Evolutionary conservation across 495 filamentous ascomycete species (phyloP), one percentile per base, ranked within the genome.

Genomic region (Penicillium nucicola): DNA sequence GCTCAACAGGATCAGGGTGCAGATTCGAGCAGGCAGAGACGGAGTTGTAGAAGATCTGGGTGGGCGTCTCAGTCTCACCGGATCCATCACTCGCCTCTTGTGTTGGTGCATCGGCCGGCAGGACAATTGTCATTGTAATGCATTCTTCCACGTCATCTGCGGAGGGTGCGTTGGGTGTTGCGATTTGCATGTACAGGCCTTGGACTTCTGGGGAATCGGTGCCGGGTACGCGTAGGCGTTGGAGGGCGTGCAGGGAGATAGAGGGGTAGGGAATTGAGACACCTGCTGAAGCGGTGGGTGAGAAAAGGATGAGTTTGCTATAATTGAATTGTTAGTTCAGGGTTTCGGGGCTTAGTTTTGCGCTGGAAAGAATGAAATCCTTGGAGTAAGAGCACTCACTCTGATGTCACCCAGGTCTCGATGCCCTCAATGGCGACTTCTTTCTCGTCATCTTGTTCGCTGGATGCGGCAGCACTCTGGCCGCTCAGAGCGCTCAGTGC

Each of bases 201-300:
- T 81, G 77, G 25, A 77, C 66, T 65, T 79, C 73, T 46, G 67
- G 39, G 14, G 43, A 12, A 4, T 67, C 43, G 14, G 62, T 58
- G 39, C 62, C 55, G 9, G 69, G 72, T 52, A 80, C 67, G 38
- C 58, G 65, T n/a, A 76, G 71, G 46, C 80, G 80, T 66, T 91
- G 86, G 66, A 91, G 82, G 8, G 92, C 93, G 68, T 98, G 93
- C 9, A 97, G 83, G 23, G 85, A 87, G 62, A 98, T 90, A 28
- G 83, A 70, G 4, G 88, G 90, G 74, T 96, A 98, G 12, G 90
- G 87, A 50, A 98, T 90, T 33, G 84, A 78, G 42, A 96, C 60
- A 42, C 91, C 92, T 3, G 67, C 69, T 28, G 75, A 69, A 38
- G 72, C 74, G 15, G 79, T 45, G 40, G 79, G 68, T 62, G 82